Base-by-base conservation (phyloP, 106 monocot species). In the Gastrodia elata region DNA sequence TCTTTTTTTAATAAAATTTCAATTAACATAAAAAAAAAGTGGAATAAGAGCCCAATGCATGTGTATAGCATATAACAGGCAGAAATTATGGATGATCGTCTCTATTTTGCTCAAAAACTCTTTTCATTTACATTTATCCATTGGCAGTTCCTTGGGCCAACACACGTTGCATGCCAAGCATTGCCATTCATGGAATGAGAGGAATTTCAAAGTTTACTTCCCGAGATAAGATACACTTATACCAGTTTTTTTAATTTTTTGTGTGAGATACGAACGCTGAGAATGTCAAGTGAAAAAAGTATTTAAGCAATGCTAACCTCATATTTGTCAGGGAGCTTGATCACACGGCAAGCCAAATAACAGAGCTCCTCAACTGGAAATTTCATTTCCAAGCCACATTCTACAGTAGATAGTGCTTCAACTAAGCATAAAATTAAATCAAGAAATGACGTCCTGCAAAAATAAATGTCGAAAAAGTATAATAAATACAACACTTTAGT, bases 281-380 rank as follows among this genome's bases (percentile, higher is more conserved):
- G 22, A 5, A 52, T 32, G 32, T 32, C 10, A 61, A 30, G 30
- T 61, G 61, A 38, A 36, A 6, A 67, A 69, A 69, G 0, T n/a
- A 9, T 69, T 40, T 25, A 69, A 34, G 40, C 35, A 34, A 69
- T 69, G 38, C 69, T 24, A 39, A 91, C 91, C 91, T 91, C 91
- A 85, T 80, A 57, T 83, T 91, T 91, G 61, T 88, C 91, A 58
- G 79, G 78, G 36, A 77, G 76, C 77, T 88, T 86, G 52, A 91
- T 56, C 52, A 91, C 38, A 33, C 68, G 37, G 58, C 83, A 81
- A 43, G 84, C 43, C 35, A 80, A 74, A 40, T 80, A 39, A 24
- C 82, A 68, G 36, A 91, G 74, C 65, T 87, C 81, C 38, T 82
- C 80, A 75, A 82, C 78, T 64, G 80, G 79, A 77, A 77, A 75